Conservation (phyloP, 2,329 filamentous ascomycete species). For the Fusarium udum region DNA sequence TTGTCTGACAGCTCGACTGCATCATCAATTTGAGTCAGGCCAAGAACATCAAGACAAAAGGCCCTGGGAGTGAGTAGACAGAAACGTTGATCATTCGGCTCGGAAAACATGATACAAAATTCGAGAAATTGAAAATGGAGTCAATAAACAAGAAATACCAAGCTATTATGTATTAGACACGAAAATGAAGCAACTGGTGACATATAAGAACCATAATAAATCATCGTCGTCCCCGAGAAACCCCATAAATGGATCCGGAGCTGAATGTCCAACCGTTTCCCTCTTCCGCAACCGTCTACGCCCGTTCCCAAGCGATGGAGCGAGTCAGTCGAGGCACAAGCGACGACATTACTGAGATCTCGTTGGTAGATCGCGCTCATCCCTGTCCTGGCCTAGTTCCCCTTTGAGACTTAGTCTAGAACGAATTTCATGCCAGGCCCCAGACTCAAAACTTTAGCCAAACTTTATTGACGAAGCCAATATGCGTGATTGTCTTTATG, state of each 20-base stretch:
- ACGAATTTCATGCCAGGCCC: not conserved
- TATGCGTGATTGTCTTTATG: not conserved
- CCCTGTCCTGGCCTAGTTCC: not conserved
- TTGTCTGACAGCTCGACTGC: not conserved
- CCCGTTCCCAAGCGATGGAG: not conserved
- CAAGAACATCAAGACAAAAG: not conserved
- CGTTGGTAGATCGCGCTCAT: not conserved
- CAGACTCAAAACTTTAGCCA: not conserved
- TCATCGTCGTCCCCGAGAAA: not conserved
- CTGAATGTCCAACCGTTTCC: not conserved
- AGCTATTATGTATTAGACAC: not conserved
- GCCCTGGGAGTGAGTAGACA: fast-evolving
- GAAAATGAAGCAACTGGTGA: not conserved
- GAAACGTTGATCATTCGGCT: not conserved
- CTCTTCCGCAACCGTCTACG: not conserved
- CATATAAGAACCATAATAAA: not conserved
- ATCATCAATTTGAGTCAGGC: not conserved
- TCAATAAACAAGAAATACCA: no score
- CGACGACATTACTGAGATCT: not conserved
- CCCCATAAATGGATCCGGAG: not conserved
- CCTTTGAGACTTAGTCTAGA: not conserved
- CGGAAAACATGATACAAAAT: not conserved
- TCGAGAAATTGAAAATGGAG: not conserved
- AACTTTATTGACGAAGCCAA: slow-evolving; percentile 8
- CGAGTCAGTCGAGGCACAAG: not conserved